Conservation (phyloP, 768 basidiomycete species). For the Cubamyces sp. region DNA sequence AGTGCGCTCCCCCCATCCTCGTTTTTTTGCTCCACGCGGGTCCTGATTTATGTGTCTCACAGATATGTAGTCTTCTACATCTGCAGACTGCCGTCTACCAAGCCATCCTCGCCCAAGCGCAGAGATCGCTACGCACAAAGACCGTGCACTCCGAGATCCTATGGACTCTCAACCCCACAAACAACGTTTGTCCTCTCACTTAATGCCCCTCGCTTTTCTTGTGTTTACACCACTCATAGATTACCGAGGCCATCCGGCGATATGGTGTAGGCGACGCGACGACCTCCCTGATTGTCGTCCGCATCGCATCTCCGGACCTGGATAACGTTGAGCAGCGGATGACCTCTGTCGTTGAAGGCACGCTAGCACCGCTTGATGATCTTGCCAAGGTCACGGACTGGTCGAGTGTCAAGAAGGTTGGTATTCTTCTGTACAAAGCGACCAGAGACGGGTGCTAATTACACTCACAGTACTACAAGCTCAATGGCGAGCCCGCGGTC, state of each 20-base stretch:
- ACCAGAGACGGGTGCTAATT: not conserved
- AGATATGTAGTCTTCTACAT: slow-evolving; percentile 85
- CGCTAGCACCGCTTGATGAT: slow-evolving; percentile 49
- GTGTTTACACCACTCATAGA: slow-evolving; percentile 48
- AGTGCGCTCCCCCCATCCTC: slow-evolving; percentile 35
- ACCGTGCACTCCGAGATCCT: slow-evolving; percentile 91
- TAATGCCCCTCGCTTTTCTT: not conserved
- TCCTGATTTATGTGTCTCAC: not conserved
- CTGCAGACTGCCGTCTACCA: slow-evolving; percentile 85
- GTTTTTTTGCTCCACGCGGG: not conserved
- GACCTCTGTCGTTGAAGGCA: slow-evolving; percentile 61
- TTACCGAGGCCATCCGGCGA: slow-evolving; percentile 83
- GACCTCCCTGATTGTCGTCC: slow-evolving; percentile 71
- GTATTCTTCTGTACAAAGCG: slow-evolving; percentile 20
- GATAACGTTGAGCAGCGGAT: slow-evolving; percentile 56
- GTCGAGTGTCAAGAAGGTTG: slow-evolving; percentile 73
- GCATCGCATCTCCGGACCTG: slow-evolving; percentile 51
- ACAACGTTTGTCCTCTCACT: slow-evolving; percentile 57
- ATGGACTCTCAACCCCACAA: slow-evolving; percentile 84
- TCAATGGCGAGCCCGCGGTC: slow-evolving; percentile 55
- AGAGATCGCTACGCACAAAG: slow-evolving; percentile 71
- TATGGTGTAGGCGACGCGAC: slow-evolving; percentile 80
- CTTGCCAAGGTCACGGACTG: slow-evolving; percentile 66
- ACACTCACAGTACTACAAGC: slow-evolving; percentile 64
- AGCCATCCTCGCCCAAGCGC: slow-evolving; percentile 69